These are phyloP conservation scores for Solanum pinnatisectum DNA, from an alignment of 257 asterid genomes.

Conservation along the genomic window DNA sequence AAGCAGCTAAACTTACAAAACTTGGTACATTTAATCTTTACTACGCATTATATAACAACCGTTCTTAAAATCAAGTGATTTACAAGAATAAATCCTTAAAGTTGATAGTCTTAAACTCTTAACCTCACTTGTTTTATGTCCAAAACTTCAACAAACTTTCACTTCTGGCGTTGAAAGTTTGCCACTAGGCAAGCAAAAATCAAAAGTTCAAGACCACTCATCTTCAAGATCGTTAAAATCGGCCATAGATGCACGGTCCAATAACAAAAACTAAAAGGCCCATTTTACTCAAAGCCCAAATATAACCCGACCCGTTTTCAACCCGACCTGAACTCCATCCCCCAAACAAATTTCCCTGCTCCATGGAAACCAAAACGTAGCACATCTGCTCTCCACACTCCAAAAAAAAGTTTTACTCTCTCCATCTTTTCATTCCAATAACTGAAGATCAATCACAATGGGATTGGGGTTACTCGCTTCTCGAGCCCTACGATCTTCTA, in stretches of 20 bases:
- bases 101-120: not conserved
- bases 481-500: conserved; percentile 56
- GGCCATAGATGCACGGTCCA: not conserved
- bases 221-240: not conserved
- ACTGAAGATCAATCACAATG: conserved; percentile 20
- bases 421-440: not conserved
- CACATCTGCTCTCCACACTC: not conserved
- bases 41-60: not conserved
- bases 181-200: not conserved
- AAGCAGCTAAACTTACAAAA: not conserved
- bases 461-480: conserved; percentile 66
- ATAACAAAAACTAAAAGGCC: not conserved
- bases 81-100: not conserved
- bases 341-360: not conserved
- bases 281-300: not conserved
- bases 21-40: not conserved
- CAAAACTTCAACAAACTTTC: not conserved
- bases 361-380: conserved; percentile 6
- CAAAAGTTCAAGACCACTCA: not conserved
- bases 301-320: not conserved
- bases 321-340: conserved; percentile 1
- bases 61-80: not conserved
- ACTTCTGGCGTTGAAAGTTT: not conserved
- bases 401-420: not conserved
- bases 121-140: not conserved